Evolutionary conservation across 371 early-diverging fungal species (phyloP), one percentile per base, ranked within the genome.

Genomic region (Syncephalastrum monosporum): DNA sequence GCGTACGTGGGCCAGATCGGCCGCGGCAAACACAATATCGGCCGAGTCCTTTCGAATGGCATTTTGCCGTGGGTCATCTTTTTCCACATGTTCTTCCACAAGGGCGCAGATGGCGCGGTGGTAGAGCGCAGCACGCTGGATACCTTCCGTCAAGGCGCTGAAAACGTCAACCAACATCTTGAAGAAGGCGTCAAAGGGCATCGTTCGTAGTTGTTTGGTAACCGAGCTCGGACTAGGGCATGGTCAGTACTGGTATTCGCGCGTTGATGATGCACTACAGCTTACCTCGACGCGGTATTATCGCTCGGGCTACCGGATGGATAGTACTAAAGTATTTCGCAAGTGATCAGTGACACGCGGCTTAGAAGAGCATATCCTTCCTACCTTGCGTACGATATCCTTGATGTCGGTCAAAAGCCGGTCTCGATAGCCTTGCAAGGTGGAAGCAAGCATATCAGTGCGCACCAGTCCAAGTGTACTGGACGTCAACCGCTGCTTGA

Each of bases 101-200:
- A 86, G 67, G 1, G 51, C 64, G 4, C 75, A 57, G 1, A 90
- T 56, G 1, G 86, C 54, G 41, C 77, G 77, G 59, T 91, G 86
- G 23, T 88, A 83, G 5, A 81, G 64, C 14, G 88, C 71, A 8
- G 82, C 74, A 14, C 89, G 70, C 53, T 84, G 82, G 21, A 88
- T 73, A 4, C 81, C 77, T 38, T 82, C 78, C 0, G 93, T 69
- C 25, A 94, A 63, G 5, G 85, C 75, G 8, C 82, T 79, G 57
- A 88, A 93, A 23, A 92, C 82, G 44, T 77, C 75, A 4, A 87
- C 61, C 1, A 95, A 68, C 74, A 93, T 74, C 27, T 84, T 79
- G 59, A 88, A 85, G 65, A 93, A 97, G 4, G 87, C 73, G 46
- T 91, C 87, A 60, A 95, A 87, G 3, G 91, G 86, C 91, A 96